Base-by-base conservation (phyloP, 257 asterid species). In the Fraxinus anomala region DNA sequence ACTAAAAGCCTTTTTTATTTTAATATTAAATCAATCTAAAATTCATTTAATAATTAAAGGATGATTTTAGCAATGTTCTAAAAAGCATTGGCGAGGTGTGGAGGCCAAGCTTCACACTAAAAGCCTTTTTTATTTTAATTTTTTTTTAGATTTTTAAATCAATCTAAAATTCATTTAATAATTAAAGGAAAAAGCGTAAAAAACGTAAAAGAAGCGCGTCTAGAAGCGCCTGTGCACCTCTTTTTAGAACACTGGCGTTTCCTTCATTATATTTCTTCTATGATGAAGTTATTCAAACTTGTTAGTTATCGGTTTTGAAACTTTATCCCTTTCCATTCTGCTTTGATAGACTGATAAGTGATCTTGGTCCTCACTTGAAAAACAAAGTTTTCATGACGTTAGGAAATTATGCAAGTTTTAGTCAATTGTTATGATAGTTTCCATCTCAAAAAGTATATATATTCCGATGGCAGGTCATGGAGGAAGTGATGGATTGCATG, bases 401-500 rank as follows among this genome's bases (percentile, higher is more conserved):
- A 61, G 68, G 23, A 61, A n/a, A 56, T 61, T 68, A 36, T 66
- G 34, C 23, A 54, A 54, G 49, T 71, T n/a, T 61, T 21, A 61
- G 68, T 61, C 12, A 28, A 2, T n/a, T 61, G 6, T 23, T 21
- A 5, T 19, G 65, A 8, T 11, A 23, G 21, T 16, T 8, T 21
- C 30, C 8, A 24, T 21, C 31, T 11, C 68, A 21, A 21, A n/a
- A 61, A 61, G 68, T 63, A 8, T 26, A 21, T 24, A 24, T 61
- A 26, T 80, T 74, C 61, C 70, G 79, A 68, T 79, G 69, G 79
- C 83, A 96, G 99, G 99, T 78, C 99, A 96, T 81, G 99, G 99
- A 33, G 99, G 99, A 61, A 96, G 99, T 87, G 99, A 96, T 89
- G 99, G 99, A 74, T 87, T 96, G 83, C 99, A 96, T 81, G 99